Evolutionary conservation across 768 basidiomycete genomes (phyloP).

Genomic region (Rossbeevera mucosa): DNA sequence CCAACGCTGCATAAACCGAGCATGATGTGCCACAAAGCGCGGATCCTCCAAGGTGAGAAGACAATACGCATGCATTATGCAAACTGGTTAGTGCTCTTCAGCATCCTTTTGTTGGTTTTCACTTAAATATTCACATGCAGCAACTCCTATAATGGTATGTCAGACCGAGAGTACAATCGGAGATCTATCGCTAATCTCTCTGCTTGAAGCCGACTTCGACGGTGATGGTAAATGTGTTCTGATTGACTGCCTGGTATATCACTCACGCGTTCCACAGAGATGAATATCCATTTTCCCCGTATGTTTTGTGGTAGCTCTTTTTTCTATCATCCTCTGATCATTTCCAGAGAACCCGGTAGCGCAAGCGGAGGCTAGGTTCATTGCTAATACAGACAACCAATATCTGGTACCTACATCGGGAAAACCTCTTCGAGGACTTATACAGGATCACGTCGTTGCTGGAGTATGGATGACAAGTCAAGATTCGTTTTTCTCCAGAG

Average conservation of each 20-base stretch:
- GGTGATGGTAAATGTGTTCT: conserved; percentile 63
- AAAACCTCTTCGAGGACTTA: conserved; percentile 93
- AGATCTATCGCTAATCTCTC: conserved; percentile 10
- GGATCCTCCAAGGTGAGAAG: conserved; percentile 91
- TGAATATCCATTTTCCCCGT: conserved; percentile 99
- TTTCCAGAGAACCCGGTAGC: conserved; percentile 85
- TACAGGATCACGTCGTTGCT: conserved; percentile 98
- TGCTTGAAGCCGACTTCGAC: conserved; percentile 74
- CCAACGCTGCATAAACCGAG: conserved; percentile 98
- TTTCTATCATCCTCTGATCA: not conserved
- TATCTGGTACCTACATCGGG: conserved; percentile 99
- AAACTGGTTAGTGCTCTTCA: conserved; percentile 69
- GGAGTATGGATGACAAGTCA: conserved; percentile 99
- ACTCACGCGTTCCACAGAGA: conserved; percentile 51
- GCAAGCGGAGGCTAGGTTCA: conserved; percentile 87
- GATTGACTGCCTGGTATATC: not conserved
- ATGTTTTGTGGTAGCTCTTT: conserved; percentile 29
- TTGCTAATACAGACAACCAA: conserved; percentile 97
- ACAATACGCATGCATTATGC: conserved; percentile 99
- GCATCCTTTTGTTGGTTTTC: not conserved
- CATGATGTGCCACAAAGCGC: conserved; percentile 98
- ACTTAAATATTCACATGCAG: conserved; percentile 38
- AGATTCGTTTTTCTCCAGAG: conserved; percentile 89
- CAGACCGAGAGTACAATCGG: not conserved
- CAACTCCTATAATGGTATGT: conserved; percentile 93